These are phyloP conservation scores for Penicillium occitanis DNA, from an alignment of 2,329 filamentous ascomycete genomes.

Conservation along the genomic window DNA sequence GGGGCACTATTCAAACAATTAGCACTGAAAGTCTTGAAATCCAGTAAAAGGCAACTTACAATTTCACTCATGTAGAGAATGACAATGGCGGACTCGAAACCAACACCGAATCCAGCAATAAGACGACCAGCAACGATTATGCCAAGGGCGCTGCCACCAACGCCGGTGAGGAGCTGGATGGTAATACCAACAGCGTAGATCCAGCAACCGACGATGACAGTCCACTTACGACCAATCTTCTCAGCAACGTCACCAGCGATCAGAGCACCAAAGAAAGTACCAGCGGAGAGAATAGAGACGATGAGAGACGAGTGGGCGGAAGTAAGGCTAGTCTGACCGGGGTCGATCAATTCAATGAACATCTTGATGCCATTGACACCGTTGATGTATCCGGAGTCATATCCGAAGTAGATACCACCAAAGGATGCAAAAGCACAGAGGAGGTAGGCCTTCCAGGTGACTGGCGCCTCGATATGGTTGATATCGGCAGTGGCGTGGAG, in stretches of 20 bases:
- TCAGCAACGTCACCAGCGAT: conserved; percentile 77
- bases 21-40: not conserved
- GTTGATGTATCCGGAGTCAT: conserved; percentile 58
- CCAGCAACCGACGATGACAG: conserved; percentile 67
- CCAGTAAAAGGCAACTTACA: conserved; percentile 25
- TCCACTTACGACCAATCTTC: conserved; percentile 63
- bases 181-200: conserved; percentile 70
- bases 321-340: conserved; percentile 44
- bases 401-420: conserved; percentile 62
- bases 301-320: conserved; percentile 60
- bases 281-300: conserved; percentile 73
- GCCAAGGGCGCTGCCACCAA: conserved; percentile 56
- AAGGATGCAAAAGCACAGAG: conserved; percentile 63
- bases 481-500: conserved; percentile 49
- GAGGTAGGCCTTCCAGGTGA: conserved; percentile 60
- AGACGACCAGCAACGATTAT: conserved; percentile 72
- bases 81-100: conserved; percentile 76
- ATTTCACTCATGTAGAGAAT: conserved; percentile 89
- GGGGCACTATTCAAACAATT: conserved; percentile 39
- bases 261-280: conserved; percentile 76
- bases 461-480: conserved; percentile 58
- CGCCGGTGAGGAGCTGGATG: conserved; percentile 61
- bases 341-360: conserved; percentile 46
- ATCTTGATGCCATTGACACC: conserved; percentile 53
- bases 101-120: conserved; percentile 74